Base-by-base conservation (phyloP, 495 filamentous ascomycete genomes). In the Trichoderma asperelloides region DNA sequence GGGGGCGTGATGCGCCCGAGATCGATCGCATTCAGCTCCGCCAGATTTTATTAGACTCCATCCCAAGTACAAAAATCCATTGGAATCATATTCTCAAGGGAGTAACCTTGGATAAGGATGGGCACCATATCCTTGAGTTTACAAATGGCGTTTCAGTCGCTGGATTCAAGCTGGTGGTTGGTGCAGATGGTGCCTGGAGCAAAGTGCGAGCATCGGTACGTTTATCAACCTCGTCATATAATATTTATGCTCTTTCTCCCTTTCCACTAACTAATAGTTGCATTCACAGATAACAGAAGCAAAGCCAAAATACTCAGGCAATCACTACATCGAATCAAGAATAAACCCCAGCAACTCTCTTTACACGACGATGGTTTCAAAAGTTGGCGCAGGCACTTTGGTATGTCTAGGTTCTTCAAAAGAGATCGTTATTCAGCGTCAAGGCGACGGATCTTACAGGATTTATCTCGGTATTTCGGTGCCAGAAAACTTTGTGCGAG, bases 11-110 rank as follows among this genome's bases (percentile, higher is more conserved):
- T 69, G 66, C 69, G 25, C 73, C 71, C 3, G 77, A 79, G 71
- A 78, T 77, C 63, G 82, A 85, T 69, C 76, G 82, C 2, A 23
- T 57, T 16, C 70, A 75, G 64, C 65, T 86, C 47, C 70, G 81
- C 8, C 51, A 76, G 47, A 69, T 85, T n/a, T 69, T 86, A n/a
- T 66, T 82, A n/a, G 72, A 73, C 12, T 74, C 78, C 0, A 66
- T 83, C 0, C 79, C 78, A 0, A 66, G 49, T 9, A 69, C 76
- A 0, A 76, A 72, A n/a, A 70, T 82, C n/a, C 68, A 66, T 0
- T 76, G 72, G 74, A 68, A 69, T 21, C 51, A 66, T 18, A 23
- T 49, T 6, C 66, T 73, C 30, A 62, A 33, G 13, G 63, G 25
- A 0, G 51, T 37, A 0, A 51, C 12, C 3, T 2, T n/a, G 0